These are phyloP conservation scores for Puccinia triticina DNA, from an alignment of 1,284 basidiomycete species.

Conservation along the genomic window DNA sequence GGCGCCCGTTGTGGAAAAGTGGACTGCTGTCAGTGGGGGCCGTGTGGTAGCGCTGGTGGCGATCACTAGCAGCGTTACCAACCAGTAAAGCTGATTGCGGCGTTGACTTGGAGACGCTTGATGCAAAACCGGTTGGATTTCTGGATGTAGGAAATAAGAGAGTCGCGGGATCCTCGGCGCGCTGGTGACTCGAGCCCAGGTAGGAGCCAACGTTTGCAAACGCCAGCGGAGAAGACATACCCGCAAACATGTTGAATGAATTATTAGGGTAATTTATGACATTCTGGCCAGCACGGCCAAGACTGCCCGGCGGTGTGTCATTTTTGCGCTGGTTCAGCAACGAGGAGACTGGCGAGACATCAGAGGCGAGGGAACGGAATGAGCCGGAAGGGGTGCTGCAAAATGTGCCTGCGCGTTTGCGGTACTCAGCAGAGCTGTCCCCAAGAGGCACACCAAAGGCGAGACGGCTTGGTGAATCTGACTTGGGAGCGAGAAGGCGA, in stretches of 20 bases:
- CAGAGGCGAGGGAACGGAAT: neutral
- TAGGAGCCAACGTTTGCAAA: constrained; percentile 28
- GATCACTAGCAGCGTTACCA: constrained; percentile 2
- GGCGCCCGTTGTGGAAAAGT: constrained; percentile 1
- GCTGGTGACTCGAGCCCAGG: neutral
- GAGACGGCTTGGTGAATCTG: neutral
- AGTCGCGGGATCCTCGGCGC: neutral
- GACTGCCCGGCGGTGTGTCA: neutral
- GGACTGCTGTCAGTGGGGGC: constrained; percentile 41
- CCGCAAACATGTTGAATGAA: neutral
- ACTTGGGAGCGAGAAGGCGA: neutral
- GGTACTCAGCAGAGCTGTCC: constrained; percentile 18
- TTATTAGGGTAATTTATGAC: neutral
- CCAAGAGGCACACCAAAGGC: neutral
- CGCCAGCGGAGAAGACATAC: constrained; percentile 30
- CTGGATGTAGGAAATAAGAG: constrained; percentile 23
- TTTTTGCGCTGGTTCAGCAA: constrained; percentile 6
- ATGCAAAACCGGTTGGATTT: neutral
- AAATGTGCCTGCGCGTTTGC: constrained; percentile 40
- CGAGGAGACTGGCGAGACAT: neutral
- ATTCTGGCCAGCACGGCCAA: neutral
- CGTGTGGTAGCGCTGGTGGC: constrained; percentile 44
- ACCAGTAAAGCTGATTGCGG: neutral
- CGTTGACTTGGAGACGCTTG: neutral
- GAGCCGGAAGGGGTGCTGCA: neutral